These are phyloP conservation scores for Hypoxylon intermedium DNA, from an alignment of 495 filamentous ascomycete genomes.

Conservation along the genomic window DNA sequence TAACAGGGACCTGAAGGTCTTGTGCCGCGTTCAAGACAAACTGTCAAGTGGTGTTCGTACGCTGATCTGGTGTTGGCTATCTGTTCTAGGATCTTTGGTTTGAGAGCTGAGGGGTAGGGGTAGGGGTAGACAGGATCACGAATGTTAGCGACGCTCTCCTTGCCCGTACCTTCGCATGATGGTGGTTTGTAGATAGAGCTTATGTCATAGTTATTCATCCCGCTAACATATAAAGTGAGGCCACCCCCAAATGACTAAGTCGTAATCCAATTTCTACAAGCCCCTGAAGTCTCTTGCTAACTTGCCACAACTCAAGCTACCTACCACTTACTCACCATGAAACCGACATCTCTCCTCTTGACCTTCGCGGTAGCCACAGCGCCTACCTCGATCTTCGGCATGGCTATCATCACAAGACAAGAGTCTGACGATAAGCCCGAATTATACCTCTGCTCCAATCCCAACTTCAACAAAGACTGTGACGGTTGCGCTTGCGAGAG, in stretches of 20 bases:
- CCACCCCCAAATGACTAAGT: background rate
- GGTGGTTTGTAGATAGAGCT: background rate
- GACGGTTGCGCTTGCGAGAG: slow-evolving; percentile 26
- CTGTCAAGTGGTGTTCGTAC: no score
- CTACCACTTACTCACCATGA: slow-evolving; percentile 1
- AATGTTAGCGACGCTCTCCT: background rate
- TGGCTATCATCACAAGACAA: slow-evolving; percentile 10
- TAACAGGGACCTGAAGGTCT: no score
- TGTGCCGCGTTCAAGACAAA: no score
- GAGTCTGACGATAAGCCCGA: slow-evolving; percentile 22
- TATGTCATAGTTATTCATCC: no score
- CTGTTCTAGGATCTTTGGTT: no score
- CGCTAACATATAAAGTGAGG: background rate
- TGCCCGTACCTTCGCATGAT: background rate
- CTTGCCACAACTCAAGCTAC: background rate
- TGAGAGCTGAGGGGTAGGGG: background rate
- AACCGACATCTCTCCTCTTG: slow-evolving; percentile 2
- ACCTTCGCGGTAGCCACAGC: slow-evolving; percentile 3
- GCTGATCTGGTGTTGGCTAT: no score
- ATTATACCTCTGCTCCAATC: slow-evolving; percentile 34
- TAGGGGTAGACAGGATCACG: background rate
- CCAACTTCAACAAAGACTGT: slow-evolving; percentile 33
- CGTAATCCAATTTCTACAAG: no score
- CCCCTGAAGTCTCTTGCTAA: no score
- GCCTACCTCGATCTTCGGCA: background rate